phyloP scores from a whole-genome alignment of 495 filamentous ascomycete species.

The Penicillium bovifimosum region DNA sequence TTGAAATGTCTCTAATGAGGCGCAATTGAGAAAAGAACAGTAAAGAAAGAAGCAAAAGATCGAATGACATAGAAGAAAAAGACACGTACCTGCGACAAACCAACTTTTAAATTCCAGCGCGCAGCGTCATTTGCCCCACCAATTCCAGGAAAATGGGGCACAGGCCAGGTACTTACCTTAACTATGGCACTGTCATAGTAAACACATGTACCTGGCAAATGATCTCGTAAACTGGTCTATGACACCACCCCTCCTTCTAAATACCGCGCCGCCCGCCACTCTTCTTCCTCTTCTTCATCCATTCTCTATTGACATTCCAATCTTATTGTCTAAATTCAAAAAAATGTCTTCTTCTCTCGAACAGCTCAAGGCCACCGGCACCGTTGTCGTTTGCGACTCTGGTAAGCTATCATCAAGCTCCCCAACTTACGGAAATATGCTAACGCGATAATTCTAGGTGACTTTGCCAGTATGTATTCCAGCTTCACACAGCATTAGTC shows the following conservation, averaged over 20 bases:
- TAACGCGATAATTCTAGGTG: slow-evolving; percentile 46
- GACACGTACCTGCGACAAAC: background rate
- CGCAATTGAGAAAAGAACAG: slow-evolving; percentile 3
- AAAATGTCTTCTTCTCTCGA: slow-evolving; percentile 82
- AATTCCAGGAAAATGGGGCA: slow-evolving; percentile 15
- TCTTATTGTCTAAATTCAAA: slow-evolving; percentile 20
- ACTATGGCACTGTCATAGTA: slow-evolving; percentile 8
- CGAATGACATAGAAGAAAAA: background rate
- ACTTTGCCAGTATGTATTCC: slow-evolving; percentile 66
- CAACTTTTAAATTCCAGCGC: slow-evolving; percentile 18
- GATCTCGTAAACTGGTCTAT: slow-evolving; percentile 8
- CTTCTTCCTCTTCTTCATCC: slow-evolving; percentile 17
- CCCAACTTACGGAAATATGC: slow-evolving; percentile 3
- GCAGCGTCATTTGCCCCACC: slow-evolving; percentile 37
- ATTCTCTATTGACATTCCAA: slow-evolving; percentile 1
- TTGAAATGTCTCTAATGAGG: background rate
- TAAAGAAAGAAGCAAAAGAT: background rate
- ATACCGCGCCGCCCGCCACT: slow-evolving; percentile 29
- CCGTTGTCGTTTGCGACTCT: slow-evolving; percentile 94
- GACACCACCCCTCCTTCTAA: slow-evolving; percentile 24
- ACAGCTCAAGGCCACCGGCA: slow-evolving; percentile 93
- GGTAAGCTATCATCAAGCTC: slow-evolving; percentile 51
- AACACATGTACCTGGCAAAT: slow-evolving; percentile 16
- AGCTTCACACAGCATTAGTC: background rate
- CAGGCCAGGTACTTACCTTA: slow-evolving; percentile 9